Base-by-base conservation (phyloP, 441 rosid genomes). In the Jatropha podagrica region DNA sequence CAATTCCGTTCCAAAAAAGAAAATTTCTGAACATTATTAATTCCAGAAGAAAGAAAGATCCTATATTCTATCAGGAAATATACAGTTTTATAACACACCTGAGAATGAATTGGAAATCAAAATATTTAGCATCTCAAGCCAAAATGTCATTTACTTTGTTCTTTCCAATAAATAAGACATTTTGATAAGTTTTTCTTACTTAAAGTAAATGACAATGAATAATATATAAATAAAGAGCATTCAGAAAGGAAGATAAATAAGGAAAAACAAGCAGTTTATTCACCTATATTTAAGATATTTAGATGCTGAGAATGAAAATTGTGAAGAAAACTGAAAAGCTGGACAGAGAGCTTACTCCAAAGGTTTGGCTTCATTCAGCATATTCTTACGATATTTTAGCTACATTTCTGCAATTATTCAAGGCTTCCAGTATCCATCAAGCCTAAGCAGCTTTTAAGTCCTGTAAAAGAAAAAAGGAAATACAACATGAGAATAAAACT, bases 291-390 rank as follows among this genome's bases (percentile, higher is more conserved):
- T 42, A 5, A 18, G 52, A 46, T 40, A 20, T 38, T 52, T 51
- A 15, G 18, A 11, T 76, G 69, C 63, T 5, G n/a, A 61, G 12
- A 51, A 49, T 3, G 20, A 18, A 59, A 38, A 68, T 20, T 67
- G 32, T 42, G 18, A n/a, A 26, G 17, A 38, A 67, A 59, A 15
- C 77, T 46, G 70, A 66, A 41, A 14, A 41, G 68, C 52, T 41
- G 63, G 49, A 14, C 65, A 72, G 56, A 55, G 15, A 68, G 67
- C 73, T 68, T 75, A 52, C 8, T 59, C 61, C 23, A 13, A 68
- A 60, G 46, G 4, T 4, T 58, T 5, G 61, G 10, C 68, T 23
- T 12, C 2, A 7, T 55, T 55, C 44, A 32, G 62, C 70, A 15
- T 3, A n/a, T n/a, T 38, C 9, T 38, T 20, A 23, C 9, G 62